These are phyloP conservation scores for Coemansia sp. DNA, from an alignment of 192 early-diverging fungal species.

Conservation along the genomic window DNA sequence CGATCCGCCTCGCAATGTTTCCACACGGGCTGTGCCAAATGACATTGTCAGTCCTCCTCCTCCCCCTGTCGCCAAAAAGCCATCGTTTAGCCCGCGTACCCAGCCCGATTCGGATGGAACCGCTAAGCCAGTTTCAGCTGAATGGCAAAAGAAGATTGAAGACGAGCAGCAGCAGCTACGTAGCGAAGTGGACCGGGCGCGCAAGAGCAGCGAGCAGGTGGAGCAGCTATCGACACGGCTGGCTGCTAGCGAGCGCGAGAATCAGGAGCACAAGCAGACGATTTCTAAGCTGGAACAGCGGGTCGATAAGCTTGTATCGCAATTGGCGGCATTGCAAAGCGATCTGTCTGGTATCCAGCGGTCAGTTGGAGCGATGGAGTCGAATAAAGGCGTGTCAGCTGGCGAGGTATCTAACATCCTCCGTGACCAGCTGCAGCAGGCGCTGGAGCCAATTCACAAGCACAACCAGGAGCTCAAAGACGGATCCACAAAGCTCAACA, in stretches of 20 bases:
- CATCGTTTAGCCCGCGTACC: conserved; percentile 17
- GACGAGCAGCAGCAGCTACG: conserved; percentile 40
- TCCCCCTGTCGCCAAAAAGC: conserved; percentile 23
- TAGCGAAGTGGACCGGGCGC: conserved; percentile 19
- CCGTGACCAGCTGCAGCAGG: conserved; percentile 25
- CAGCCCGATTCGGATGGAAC: background rate
- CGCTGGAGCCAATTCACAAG: conserved; percentile 25
- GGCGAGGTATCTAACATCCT: conserved; percentile 24
- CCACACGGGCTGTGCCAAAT: background rate
- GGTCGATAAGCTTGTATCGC: conserved; percentile 21
- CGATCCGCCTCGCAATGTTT: background rate
- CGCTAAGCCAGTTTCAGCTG: conserved; percentile 10
- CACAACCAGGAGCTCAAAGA: conserved; percentile 21
- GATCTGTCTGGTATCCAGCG: conserved; percentile 20
- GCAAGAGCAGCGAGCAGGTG: conserved; percentile 16
- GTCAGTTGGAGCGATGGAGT: conserved; percentile 13
- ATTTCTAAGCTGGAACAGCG: conserved; percentile 31
- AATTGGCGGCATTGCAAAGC: conserved; percentile 19
- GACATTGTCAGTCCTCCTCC: conserved; percentile 11
- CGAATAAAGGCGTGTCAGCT: conserved; percentile 15
- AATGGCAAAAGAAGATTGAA: conserved; percentile 48
- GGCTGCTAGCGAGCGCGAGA: conserved; percentile 33
- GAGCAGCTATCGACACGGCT: conserved; percentile 27
- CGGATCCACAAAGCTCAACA: conserved; percentile 34
- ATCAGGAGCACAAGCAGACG: conserved; percentile 32